Percentiles rank a stretch among this genome's conserved stretches.
phyloP scores from a whole-genome alignment of 192 early-diverging fungal genomes.

The Glomus cerebriforme region DNA sequence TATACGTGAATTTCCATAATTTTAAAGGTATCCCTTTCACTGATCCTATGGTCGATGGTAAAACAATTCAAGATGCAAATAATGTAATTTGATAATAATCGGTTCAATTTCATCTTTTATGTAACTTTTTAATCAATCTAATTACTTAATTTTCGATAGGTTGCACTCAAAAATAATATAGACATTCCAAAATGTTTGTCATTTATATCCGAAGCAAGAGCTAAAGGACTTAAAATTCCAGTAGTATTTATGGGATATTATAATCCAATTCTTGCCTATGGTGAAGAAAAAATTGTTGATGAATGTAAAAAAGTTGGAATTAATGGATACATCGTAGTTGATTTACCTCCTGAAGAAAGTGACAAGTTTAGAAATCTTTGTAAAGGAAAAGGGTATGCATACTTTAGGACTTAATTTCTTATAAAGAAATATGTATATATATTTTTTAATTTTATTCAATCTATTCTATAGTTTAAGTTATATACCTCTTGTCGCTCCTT shows the following conservation, averaged over 20 bases:
- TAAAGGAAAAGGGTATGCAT: conserved; percentile 57
- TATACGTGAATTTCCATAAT: background rate
- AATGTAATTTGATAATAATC: conserved; percentile 49
- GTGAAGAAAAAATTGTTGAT: conserved; percentile 82
- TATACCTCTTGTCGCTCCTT: conserved; percentile 91
- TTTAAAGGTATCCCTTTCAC: conserved; percentile 87
- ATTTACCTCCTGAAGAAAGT: conserved; percentile 97
- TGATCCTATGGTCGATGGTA: conserved; percentile 96
- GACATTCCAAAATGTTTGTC: conserved; percentile 82
- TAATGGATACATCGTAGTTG: conserved; percentile 96
- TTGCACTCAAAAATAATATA: conserved; percentile 75
- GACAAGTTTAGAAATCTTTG: conserved; percentile 81
- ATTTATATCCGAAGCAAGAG: conserved; percentile 78
- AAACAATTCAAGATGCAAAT: conserved; percentile 92
- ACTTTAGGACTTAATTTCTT: too few species aligned
- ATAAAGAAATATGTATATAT: too few species aligned
- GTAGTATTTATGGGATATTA: conserved; percentile 99
- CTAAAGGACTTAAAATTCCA: conserved; percentile 82
- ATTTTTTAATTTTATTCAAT: background rate
- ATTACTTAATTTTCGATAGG: conserved; percentile 34
- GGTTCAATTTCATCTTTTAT: background rate
- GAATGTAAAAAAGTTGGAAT: conserved; percentile 85
- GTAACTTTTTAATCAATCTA: background rate
- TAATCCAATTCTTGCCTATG: conserved; percentile 96
- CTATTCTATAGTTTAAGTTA: conserved; percentile 63